These are phyloP conservation scores for Pyrus pyrifolia DNA, from an alignment of 306 rosid species.

Conservation along the genomic window DNA sequence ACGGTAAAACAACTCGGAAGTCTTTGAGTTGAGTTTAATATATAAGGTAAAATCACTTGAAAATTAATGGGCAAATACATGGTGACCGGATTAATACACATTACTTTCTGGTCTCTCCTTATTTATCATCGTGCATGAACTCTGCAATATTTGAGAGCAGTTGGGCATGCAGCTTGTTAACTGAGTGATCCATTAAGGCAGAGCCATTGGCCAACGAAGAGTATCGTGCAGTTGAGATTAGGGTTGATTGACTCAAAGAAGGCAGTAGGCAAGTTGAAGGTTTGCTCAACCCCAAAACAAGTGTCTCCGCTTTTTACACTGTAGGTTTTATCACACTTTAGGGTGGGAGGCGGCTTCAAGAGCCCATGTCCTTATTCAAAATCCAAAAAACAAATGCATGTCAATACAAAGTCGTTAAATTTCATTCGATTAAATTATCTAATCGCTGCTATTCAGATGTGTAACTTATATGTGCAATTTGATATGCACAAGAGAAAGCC, in stretches of 20 bases:
- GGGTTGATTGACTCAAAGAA: constrained; percentile 27
- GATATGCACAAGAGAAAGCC: too few relatives aligned
- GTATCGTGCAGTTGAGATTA: constrained; percentile 30
- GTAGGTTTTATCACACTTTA: constrained; percentile 11
- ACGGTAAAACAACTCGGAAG: too few relatives aligned
- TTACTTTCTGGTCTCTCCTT: background rate
- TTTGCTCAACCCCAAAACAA: constrained; percentile 12
- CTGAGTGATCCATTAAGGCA: constrained; percentile 18
- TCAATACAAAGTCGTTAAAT: background rate
- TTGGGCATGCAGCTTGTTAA: background rate
- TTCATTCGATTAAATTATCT: too few relatives aligned
- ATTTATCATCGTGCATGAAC: background rate
- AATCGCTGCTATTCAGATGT: too few relatives aligned
- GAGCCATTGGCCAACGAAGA: constrained; percentile 43
- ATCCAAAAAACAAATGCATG: background rate
- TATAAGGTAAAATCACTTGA: too few relatives aligned
- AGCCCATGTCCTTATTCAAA: background rate
- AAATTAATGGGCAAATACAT: background rate
- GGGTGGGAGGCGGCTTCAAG: background rate
- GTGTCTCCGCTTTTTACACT: constrained; percentile 33
- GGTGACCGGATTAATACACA: background rate
- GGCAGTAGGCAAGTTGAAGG: constrained; percentile 1
- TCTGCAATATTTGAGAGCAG: background rate
- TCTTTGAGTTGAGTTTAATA: too few relatives aligned
- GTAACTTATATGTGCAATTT: too few relatives aligned